Percentiles rank a stretch among this genome's conserved stretches.
Conservation (phyloP, 2,329 filamentous ascomycete species). For the Thermothelomyces thermophilus region DNA sequence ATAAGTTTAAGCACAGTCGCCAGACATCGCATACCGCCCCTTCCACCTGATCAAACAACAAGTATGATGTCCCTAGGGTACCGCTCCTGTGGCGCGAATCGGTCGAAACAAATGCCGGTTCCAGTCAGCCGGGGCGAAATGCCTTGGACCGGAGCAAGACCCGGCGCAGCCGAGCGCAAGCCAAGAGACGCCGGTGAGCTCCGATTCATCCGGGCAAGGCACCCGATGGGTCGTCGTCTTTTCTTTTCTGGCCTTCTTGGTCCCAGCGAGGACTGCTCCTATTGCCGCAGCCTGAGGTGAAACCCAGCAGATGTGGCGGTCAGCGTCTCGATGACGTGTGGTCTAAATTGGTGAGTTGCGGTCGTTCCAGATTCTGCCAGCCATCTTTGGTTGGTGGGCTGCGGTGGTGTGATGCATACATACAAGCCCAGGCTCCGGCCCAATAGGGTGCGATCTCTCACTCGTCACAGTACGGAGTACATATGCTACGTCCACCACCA, state of each 20-base stretch:
- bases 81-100: neutral
- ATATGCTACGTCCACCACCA: no score
- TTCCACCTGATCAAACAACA: neutral
- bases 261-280: neutral
- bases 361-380: no score
- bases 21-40: slow-evolving; percentile 1
- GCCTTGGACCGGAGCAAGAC: neutral
- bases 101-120: neutral
- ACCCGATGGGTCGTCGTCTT: neutral
- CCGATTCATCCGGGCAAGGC: neutral
- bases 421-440: no score
- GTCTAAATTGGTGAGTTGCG: neutral
- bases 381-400: no score
- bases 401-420: no score
- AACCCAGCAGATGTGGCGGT: neutral
- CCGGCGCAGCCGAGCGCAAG: neutral
- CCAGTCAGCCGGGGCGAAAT: neutral
- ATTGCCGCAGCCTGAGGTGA: neutral
- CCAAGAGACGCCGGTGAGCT: neutral
- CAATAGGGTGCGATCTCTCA: no score
- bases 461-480: no score
- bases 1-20: neutral
- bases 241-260: neutral
- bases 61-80: neutral
- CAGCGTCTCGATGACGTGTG: neutral